Base-by-base conservation (phyloP, 768 basidiomycete species). In the Macrocybe gigantea region DNA sequence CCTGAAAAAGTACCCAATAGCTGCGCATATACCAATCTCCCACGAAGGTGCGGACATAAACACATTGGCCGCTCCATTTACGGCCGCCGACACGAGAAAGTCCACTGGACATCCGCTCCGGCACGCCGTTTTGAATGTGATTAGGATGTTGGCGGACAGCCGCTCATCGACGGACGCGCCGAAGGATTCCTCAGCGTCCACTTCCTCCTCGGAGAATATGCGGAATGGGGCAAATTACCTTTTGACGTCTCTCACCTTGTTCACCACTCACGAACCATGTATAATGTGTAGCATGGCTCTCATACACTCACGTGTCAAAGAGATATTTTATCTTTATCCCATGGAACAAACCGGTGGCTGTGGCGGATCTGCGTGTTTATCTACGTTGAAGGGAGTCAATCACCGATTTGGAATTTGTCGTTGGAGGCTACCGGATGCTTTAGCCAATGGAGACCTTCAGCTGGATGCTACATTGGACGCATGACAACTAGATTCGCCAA, bases 261-360 rank as follows among this genome's bases (percentile, higher is more conserved):
- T 98, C 70, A 80, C 82, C 45, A 91, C 92, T 7, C 95, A 99
- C 65, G 96, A 99, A 57, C 96, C 96, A 0, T 99, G 96, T 56
- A 78, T 99, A 48, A 93, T 98, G 91, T 99, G 96, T 64, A 81
- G 84, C 57, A 99, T 99, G 96, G 91, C 93, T 2, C 68, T 98
- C 14, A 69, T 96, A 5, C 96, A 99, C 65, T 93, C 90, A 1
- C 80, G 96, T n/a, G 91, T 97, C 48, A 85, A 87, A 56, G 83
- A 93, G 51, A 77, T 98, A 5, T 76, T 90, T 60, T 82, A 84
- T 59, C 60, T 97, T 33, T 60, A 79, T 22, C 78, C 85, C 1
- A 89, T 88, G 81, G 66, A 73, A 0, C 68, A 74, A 45, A 93
- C 91, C 0, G 95, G 96, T 29, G 95, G 94, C 0, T 93, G 91